phyloP scores from a whole-genome alignment of 768 basidiomycete species.

The Clavaria fumosa region DNA sequence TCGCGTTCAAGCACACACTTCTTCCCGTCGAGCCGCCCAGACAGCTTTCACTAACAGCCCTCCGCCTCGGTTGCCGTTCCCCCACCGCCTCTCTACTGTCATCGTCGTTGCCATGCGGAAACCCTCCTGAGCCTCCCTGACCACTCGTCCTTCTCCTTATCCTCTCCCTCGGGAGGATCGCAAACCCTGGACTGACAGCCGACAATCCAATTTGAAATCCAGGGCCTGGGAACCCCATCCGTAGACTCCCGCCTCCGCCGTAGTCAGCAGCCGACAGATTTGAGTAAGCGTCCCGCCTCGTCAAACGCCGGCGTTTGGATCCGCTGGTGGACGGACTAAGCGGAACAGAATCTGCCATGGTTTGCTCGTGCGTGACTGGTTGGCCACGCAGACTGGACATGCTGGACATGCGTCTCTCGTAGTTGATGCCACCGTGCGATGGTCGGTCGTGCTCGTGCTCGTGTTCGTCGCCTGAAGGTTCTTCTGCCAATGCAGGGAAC shows the following conservation, averaged over 20 bases:
- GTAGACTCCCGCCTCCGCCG: constrained; percentile 2
- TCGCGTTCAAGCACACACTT: no score
- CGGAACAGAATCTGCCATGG: neutral
- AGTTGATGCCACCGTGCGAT: neutral
- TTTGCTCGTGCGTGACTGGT: neutral
- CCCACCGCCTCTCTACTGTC: constrained; percentile 5
- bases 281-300: neutral
- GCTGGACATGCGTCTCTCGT: neutral
- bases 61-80: neutral
- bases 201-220: constrained; percentile 68
- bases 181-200: constrained; percentile 64
- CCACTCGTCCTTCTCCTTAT: constrained; percentile 19
- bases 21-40: neutral
- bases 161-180: constrained; percentile 41
- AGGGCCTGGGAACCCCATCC: constrained; percentile 16
- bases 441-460: neutral
- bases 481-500: neutral
- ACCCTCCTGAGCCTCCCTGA: constrained; percentile 6
- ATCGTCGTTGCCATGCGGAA: constrained; percentile 1
- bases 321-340: neutral
- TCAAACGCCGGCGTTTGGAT: neutral
- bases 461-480: neutral
- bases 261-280: neutral
- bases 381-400: neutral
- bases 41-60: neutral